A percentile compares a stretch with the other conserved stretches of the same genome.
phyloP scores from a whole-genome alignment of 2,329 filamentous ascomycete species.

The Chaetomium strumarium region DNA sequence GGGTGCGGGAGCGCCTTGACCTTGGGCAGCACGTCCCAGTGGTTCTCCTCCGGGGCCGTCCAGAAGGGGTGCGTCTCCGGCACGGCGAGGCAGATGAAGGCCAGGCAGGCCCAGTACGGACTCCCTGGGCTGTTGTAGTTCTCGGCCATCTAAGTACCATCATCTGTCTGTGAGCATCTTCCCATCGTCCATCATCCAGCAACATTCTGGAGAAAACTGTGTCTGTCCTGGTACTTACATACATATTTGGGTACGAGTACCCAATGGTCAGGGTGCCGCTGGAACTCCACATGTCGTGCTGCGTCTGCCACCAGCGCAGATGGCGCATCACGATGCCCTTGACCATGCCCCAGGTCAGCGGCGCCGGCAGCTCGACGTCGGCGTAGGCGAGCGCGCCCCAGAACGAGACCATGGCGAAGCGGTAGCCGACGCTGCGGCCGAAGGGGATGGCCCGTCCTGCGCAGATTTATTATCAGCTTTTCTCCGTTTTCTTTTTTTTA shows the following conservation, averaged over 20 bases:
- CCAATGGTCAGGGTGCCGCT: slow-evolving; percentile 71
- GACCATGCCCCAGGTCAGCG: slow-evolving; percentile 71
- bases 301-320: slow-evolving; percentile 73
- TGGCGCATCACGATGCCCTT: slow-evolving; percentile 71
- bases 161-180: neutral
- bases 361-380: slow-evolving; percentile 63
- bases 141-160: slow-evolving; percentile 54
- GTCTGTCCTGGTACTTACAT: slow-evolving; percentile 34
- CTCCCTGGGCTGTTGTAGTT: slow-evolving; percentile 77
- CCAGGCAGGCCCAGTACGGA: slow-evolving; percentile 72
- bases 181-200: neutral
- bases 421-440: slow-evolving; percentile 70
- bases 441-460: slow-evolving; percentile 63
- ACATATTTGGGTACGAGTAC: slow-evolving; percentile 73
- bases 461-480: neutral
- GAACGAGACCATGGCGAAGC: slow-evolving; percentile 82
- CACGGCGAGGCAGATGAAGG: slow-evolving; percentile 68
- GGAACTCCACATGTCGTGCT: slow-evolving; percentile 66
- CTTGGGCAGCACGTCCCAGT: slow-evolving; percentile 49
- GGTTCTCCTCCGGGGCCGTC: slow-evolving; percentile 60
- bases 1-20: slow-evolving; percentile 60
- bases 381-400: slow-evolving; percentile 75
- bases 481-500: neutral
- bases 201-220: neutral
- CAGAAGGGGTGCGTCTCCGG: slow-evolving; percentile 69